Conservation (phyloP, 768 basidiomycete genomes). For the Podaxis sp. region DNA sequence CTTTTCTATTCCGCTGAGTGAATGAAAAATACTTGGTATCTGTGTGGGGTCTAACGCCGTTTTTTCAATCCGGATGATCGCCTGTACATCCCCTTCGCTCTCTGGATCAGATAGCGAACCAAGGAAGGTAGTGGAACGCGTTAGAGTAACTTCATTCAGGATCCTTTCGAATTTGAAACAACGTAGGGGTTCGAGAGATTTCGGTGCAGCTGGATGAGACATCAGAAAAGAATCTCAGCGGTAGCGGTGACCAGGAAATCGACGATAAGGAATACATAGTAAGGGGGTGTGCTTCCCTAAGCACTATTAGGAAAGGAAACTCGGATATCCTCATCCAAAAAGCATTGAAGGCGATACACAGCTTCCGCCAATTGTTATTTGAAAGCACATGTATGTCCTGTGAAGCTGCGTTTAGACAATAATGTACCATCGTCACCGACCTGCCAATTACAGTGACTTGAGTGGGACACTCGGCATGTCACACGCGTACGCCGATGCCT, state of each 20-base stretch:
- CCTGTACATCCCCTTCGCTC: conserved; percentile 29
- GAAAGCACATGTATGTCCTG: no score
- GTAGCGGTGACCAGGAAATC: not conserved
- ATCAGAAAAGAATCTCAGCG: conserved; percentile 18
- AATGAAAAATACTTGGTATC: conserved; percentile 35
- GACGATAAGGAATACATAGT: no score
- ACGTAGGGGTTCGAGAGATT: conserved; percentile 33
- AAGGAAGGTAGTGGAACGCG: conserved; percentile 62
- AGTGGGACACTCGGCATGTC: no score
- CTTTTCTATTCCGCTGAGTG: conserved; percentile 36
- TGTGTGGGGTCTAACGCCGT: conserved; percentile 53
- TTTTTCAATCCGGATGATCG: conserved; percentile 79
- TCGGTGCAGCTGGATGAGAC: conserved; percentile 32
- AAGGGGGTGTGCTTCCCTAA: no score
- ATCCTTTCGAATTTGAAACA: conserved; percentile 54
- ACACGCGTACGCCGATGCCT: no score
- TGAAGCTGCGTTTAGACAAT: no score
- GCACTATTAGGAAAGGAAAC: no score
- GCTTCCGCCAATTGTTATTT: no score
- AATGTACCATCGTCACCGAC: no score
- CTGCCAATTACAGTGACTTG: no score
- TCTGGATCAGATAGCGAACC: conserved; percentile 52
- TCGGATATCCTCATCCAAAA: no score
- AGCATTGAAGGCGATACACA: no score
- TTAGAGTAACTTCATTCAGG: conserved; percentile 61